Evolutionary conservation across 805 yeast genomes (phyloP).

Genomic region (Ogataea neopini): DNA sequence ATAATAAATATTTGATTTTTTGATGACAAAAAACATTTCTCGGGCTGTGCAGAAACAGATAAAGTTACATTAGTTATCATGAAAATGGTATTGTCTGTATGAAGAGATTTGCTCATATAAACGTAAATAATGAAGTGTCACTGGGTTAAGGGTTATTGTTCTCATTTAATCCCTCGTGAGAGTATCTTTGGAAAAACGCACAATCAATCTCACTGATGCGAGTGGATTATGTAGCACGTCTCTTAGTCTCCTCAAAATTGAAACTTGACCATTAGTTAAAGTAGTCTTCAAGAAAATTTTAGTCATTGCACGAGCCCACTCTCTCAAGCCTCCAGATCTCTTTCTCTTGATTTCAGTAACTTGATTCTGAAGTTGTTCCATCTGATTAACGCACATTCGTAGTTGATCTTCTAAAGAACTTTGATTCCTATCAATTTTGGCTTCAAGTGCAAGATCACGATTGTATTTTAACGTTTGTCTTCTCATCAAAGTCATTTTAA

Average conservation of each 20-base stretch:
- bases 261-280: conserved; percentile 13
- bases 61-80: not conserved
- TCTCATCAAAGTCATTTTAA: conserved; percentile 11
- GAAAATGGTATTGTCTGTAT: not conserved
- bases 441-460: conserved; percentile 14
- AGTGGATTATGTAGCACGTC: not conserved
- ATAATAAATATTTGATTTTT: not conserved
- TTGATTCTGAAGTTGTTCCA: conserved; percentile 9
- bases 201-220: not conserved
- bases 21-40: not conserved
- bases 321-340: not conserved
- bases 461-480: conserved; percentile 13
- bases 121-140: too few species aligned
- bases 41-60: conserved; percentile 13
- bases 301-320: conserved; percentile 7
- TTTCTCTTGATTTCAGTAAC: not conserved
- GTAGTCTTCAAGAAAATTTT: conserved; percentile 10
- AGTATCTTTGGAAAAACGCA: not conserved
- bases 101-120: not conserved
- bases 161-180: not conserved
- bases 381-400: conserved; percentile 8
- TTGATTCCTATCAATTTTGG: conserved; percentile 10
- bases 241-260: conserved; percentile 6
- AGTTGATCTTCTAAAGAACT: conserved; percentile 9
- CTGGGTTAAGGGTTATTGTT: not conserved